A percentile compares a stretch with the other conserved stretches of the same genome.
These are phyloP conservation scores for Podospora comata DNA, from an alignment of 495 filamentous ascomycete species.

Conservation along the genomic window DNA sequence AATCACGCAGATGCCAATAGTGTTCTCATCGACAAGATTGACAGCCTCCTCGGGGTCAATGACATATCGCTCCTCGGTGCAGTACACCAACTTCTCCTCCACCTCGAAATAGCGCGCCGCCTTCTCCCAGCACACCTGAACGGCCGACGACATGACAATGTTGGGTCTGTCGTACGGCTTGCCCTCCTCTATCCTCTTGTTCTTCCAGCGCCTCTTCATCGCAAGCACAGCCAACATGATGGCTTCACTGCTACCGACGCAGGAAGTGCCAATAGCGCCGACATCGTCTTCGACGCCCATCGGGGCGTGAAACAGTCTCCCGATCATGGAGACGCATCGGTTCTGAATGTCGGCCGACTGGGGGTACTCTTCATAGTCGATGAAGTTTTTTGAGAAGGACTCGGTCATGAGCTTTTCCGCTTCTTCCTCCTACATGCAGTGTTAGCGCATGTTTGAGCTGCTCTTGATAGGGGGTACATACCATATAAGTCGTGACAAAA, in stretches of 20 bases:
- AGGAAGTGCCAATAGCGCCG: slow-evolving; percentile 76
- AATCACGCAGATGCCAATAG: slow-evolving; percentile 88
- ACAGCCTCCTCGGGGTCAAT: slow-evolving; percentile 84
- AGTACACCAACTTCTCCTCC: slow-evolving; percentile 85
- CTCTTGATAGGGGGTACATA: slow-evolving; percentile 29
- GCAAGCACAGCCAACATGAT: slow-evolving; percentile 87
- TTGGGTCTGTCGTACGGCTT: slow-evolving; percentile 75
- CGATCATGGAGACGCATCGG: slow-evolving; percentile 90
- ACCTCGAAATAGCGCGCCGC: slow-evolving; percentile 92
- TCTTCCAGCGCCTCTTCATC: slow-evolving; percentile 95
- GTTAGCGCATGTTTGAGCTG: background rate
- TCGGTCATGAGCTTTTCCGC: slow-evolving; percentile 89
- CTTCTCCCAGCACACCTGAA: slow-evolving; percentile 97
- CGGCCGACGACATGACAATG: slow-evolving; percentile 87
- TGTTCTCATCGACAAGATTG: slow-evolving; percentile 87
- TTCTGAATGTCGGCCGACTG: slow-evolving; percentile 88
- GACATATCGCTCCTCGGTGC: slow-evolving; percentile 73
- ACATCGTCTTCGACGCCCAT: slow-evolving; percentile 41
- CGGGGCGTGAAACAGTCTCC: slow-evolving; percentile 77
- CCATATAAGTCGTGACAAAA: slow-evolving; percentile 88
- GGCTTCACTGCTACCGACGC: slow-evolving; percentile 82
- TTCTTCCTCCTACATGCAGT: slow-evolving; percentile 66
- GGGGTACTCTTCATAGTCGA: slow-evolving; percentile 90
- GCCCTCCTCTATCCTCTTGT: slow-evolving; percentile 71
- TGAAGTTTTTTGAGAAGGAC: slow-evolving; percentile 87